phyloP scores from a whole-genome alignment of 441 rosid species.

The Croton setiger region DNA sequence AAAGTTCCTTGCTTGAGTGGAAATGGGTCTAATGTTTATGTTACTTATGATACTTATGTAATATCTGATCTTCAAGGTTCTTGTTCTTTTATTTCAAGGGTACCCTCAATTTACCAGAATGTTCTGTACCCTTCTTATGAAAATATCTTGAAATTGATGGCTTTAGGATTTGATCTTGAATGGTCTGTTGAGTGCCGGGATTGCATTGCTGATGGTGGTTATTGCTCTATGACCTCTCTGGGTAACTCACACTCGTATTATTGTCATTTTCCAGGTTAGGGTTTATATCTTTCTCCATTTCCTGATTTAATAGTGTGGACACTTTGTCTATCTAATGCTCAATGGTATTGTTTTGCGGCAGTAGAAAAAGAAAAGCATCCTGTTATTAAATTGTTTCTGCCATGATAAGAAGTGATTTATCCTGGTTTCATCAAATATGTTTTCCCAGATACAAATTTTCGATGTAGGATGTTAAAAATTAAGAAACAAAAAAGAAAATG shows the following conservation, averaged over 20 bases:
- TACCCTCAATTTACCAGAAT: slow-evolving; percentile 25
- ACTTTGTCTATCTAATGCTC: neutral
- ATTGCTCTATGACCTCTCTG: slow-evolving; percentile 10
- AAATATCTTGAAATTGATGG: slow-evolving; percentile 24
- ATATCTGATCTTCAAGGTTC: slow-evolving; percentile 28
- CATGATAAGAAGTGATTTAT: no score
- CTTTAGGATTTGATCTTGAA: slow-evolving; percentile 33
- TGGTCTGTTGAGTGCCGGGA: slow-evolving; percentile 37
- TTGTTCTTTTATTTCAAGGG: slow-evolving; percentile 27
- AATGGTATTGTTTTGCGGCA: no score
- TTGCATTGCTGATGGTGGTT: slow-evolving; percentile 24
- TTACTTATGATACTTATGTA: slow-evolving; percentile 11
- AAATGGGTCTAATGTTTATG: slow-evolving; percentile 27
- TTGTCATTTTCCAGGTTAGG: slow-evolving; percentile 23
- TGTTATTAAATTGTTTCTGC: no score
- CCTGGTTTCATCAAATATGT: no score
- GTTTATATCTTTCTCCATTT: neutral
- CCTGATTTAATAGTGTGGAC: neutral
- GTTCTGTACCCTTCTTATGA: slow-evolving; percentile 29
- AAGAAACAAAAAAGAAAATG: no score
- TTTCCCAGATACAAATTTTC: no score
- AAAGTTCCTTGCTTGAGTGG: slow-evolving; percentile 31
- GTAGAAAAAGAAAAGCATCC: no score
- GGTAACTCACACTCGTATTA: slow-evolving; percentile 21
- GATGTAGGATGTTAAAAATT: no score